These are phyloP conservation scores for Curvularia sp. DNA, from an alignment of 2,329 filamentous ascomycete genomes.

Conservation along the genomic window DNA sequence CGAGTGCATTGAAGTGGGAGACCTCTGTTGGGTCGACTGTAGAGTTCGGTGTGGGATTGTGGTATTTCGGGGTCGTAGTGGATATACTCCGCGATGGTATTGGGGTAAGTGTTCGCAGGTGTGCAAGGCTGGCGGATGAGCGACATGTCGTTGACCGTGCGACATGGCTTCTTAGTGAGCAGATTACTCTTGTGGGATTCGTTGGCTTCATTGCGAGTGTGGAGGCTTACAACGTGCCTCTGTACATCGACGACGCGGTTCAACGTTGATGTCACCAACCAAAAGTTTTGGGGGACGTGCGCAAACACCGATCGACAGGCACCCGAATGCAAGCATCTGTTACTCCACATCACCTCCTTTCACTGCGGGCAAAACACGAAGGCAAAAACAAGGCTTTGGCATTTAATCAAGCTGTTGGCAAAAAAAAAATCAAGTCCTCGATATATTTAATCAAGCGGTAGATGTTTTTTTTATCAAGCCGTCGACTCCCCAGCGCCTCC, in stretches of 20 bases:
- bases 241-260: not conserved
- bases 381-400: too few species aligned
- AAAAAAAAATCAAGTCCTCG: too few species aligned
- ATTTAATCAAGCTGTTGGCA: too few species aligned
- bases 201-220: constrained; percentile 22
- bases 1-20: constrained; percentile 91
- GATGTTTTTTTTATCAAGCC: too few species aligned
- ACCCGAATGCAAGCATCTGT: not conserved
- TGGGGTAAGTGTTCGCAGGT: constrained; percentile 2
- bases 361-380: too few species aligned
- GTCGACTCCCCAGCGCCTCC: too few species aligned
- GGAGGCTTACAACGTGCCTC: not conserved
- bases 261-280: constrained; percentile 24
- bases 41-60: constrained; percentile 28
- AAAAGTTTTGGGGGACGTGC: constrained; percentile 17
- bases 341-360: too few species aligned
- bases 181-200: constrained; percentile 12
- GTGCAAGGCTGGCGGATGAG: not conserved
- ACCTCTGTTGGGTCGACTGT: constrained; percentile 82
- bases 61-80: constrained; percentile 23
- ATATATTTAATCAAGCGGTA: too few species aligned
- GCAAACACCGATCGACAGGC: constrained; percentile 2
- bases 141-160: not conserved
- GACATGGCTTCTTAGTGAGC: constrained; percentile 16
- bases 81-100: constrained; percentile 25